A percentile compares a stretch with the other conserved stretches of the same genome.
These are phyloP conservation scores for Cryphonectria carpinicola DNA, from an alignment of 2,329 filamentous ascomycete genomes.

Conservation along the genomic window DNA sequence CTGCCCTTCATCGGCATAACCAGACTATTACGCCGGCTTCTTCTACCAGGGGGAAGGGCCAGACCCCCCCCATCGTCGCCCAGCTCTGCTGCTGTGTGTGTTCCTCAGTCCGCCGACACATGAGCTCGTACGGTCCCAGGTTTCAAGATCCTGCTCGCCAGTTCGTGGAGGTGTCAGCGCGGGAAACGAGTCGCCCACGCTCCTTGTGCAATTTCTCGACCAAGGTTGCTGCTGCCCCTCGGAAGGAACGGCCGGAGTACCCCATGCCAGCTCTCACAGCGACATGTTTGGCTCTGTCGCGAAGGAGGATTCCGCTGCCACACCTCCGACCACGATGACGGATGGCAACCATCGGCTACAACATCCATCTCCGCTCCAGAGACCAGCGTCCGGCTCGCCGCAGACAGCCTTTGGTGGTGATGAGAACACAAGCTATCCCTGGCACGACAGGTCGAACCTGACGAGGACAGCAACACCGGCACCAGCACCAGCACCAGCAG, in stretches of 20 bases:
- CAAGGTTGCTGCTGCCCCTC: background rate
- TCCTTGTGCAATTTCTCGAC: background rate
- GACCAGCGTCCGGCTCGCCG: conserved; percentile 10
- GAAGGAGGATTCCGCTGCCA: conserved; percentile 20
- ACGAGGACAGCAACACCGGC: background rate
- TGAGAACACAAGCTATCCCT: background rate
- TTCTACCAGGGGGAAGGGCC: background rate
- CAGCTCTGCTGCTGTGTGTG: background rate
- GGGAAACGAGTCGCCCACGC: background rate
- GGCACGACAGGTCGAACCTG: conserved; percentile 9
- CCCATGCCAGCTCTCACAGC: conserved; percentile 20
- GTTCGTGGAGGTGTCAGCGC: background rate
- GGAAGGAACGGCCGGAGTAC: too few relatives aligned
- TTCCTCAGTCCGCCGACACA: background rate
- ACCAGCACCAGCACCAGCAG: background rate
- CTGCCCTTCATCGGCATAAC: background rate
- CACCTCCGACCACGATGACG: conserved; percentile 14
- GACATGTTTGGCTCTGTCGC: conserved; percentile 20
- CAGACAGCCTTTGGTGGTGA: conserved; percentile 6
- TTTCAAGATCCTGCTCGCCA: background rate
- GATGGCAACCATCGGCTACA: conserved; percentile 7
- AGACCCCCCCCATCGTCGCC: conserved; percentile 5
- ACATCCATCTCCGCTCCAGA: conserved; percentile 8
- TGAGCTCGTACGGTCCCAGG: background rate
- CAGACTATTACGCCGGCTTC: background rate